These are phyloP conservation scores for Verticillium nubilum DNA, from an alignment of 2,329 filamentous ascomycete genomes.

Conservation along the genomic window DNA sequence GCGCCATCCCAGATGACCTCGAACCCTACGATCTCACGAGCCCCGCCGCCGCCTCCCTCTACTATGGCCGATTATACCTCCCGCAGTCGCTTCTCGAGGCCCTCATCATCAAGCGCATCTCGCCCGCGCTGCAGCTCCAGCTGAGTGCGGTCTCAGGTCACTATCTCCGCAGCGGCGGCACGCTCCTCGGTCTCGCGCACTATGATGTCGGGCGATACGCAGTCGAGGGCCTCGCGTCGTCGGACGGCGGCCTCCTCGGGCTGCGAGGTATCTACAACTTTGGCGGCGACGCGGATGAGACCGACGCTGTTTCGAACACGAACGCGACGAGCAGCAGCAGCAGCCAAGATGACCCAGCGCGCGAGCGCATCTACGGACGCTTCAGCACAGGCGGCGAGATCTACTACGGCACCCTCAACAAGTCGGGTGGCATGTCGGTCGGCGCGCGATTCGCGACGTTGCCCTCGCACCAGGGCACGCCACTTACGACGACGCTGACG, in stretches of 20 bases:
- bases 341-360: conserved; percentile 26
- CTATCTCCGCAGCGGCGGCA: conserved; percentile 68
- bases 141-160: conserved; percentile 73
- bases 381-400: conserved; percentile 89
- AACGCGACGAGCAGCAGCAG: neutral
- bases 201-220: conserved; percentile 86
- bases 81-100: conserved; percentile 84
- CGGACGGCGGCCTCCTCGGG: conserved; percentile 84
- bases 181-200: conserved; percentile 65
- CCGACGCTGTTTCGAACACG: conserved; percentile 13
- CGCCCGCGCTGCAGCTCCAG: conserved; percentile 72
- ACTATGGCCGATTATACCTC: conserved; percentile 76
- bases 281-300: conserved; percentile 58
- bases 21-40: conserved; percentile 2
- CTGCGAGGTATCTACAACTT: conserved; percentile 92
- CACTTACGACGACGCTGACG: conserved; percentile 88
- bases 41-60: conserved; percentile 44
- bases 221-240: conserved; percentile 85
- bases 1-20: conserved; percentile 13
- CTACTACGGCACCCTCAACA: conserved; percentile 94
- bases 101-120: conserved; percentile 72
- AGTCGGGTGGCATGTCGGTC: conserved; percentile 85
- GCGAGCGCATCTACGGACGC: conserved; percentile 66
- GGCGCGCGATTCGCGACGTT: conserved; percentile 87
- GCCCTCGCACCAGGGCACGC: conserved; percentile 74